Conservation (phyloP, 148 eudicot genomes). For the Amaranthus cruentus region DNA sequence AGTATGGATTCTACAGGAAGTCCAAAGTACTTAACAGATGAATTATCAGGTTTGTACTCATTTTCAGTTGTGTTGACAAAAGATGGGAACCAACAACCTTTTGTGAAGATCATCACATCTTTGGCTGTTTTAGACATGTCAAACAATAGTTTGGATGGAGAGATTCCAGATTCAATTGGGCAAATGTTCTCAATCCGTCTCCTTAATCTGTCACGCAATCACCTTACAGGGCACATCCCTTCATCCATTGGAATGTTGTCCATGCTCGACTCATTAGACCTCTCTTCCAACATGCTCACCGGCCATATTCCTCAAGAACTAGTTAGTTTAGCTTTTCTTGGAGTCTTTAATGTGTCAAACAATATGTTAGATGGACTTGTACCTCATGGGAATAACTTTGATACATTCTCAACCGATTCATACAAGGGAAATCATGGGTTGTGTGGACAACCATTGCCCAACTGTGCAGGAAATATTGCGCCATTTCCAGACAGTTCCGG, state of each 20-base stretch:
- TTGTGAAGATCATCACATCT: slow-evolving; percentile 5
- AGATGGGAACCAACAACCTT: neutral
- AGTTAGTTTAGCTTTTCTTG: slow-evolving; percentile 18
- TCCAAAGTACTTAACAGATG: too few relatives aligned
- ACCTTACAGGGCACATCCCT: slow-evolving; percentile 23
- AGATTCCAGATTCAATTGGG: slow-evolving; percentile 23
- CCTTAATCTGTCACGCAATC: slow-evolving; percentile 34
- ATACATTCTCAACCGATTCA: slow-evolving; percentile 15
- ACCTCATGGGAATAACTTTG: slow-evolving; percentile 6
- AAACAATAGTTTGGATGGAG: slow-evolving; percentile 27
- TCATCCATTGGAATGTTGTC: slow-evolving; percentile 14
- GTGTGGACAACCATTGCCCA: slow-evolving; percentile 25
- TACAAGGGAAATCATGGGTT: slow-evolving; percentile 24
- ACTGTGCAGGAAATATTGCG: neutral
- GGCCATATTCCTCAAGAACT: slow-evolving; percentile 28
- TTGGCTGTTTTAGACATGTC: slow-evolving; percentile 11
- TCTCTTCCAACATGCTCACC: slow-evolving; percentile 20
- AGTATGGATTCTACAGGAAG: too few relatives aligned
- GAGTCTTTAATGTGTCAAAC: slow-evolving; percentile 17
- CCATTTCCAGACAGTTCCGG: neutral
- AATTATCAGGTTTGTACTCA: too few relatives aligned
- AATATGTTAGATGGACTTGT: slow-evolving; percentile 20
- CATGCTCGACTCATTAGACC: slow-evolving; percentile 28
- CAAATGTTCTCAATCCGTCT: slow-evolving; percentile 3
- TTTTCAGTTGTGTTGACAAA: slow-evolving; percentile 7